These are phyloP conservation scores for Pistacia atlantica DNA, from an alignment of 345 rosid genomes.

Conservation along the genomic window DNA sequence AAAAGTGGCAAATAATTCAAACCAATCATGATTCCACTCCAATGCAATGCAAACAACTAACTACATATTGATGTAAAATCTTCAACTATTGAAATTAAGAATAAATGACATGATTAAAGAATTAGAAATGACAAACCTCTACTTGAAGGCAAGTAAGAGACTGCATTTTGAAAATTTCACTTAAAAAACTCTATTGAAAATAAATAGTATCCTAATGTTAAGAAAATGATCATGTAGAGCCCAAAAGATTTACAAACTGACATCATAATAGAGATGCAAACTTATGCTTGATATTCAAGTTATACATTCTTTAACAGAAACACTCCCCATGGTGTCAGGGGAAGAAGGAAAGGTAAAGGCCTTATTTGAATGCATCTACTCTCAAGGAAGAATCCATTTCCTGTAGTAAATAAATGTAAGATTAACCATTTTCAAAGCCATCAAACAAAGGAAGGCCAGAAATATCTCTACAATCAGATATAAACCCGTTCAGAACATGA, in stretches of 20 bases:
- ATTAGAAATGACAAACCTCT: background rate
- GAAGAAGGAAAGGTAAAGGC: background rate
- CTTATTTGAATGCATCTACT: background rate
- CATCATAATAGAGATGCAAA: background rate
- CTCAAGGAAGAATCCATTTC: background rate
- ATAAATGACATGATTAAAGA: background rate
- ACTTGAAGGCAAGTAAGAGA: background rate
- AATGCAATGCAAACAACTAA: background rate
- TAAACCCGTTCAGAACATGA: background rate
- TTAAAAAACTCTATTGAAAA: background rate
- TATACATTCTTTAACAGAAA: background rate
- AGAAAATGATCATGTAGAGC: background rate
- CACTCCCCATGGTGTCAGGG: background rate
- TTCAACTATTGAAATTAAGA: background rate
- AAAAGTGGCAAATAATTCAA: background rate
- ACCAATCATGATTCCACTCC: slow-evolving; percentile 13
- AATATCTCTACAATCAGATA: background rate
- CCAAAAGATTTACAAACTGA: background rate
- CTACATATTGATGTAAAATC: background rate
- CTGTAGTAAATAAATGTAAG: background rate
- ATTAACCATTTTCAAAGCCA: background rate
- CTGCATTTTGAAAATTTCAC: background rate
- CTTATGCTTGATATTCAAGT: background rate
- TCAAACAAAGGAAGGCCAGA: background rate
- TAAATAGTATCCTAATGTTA: background rate